Conservation (phyloP, 2,329 filamentous ascomycete genomes). For the Exophiala lecanii-corni region DNA sequence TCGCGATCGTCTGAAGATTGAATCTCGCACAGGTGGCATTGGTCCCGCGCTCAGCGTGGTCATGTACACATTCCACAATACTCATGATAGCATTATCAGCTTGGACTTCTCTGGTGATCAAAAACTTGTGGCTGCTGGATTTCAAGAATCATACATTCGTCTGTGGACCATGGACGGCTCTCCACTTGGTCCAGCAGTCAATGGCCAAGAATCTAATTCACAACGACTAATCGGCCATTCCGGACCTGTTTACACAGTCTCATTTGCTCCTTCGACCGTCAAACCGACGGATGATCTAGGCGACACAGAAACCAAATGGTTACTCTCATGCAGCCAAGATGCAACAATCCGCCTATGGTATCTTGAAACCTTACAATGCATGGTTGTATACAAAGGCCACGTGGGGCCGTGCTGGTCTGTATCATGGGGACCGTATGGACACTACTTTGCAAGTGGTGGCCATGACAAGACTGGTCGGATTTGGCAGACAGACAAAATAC, state of each 20-base stretch:
- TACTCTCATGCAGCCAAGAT: slow-evolving; percentile 84
- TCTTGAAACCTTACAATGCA: slow-evolving; percentile 82
- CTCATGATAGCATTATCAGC: slow-evolving; percentile 84
- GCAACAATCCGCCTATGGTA: slow-evolving; percentile 90
- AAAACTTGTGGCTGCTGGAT: slow-evolving; percentile 79
- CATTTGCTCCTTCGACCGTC: slow-evolving; percentile 71
- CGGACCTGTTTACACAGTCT: slow-evolving; percentile 80
- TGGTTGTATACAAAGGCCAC: slow-evolving; percentile 92
- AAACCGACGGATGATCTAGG: slow-evolving; percentile 44
- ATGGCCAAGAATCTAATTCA: slow-evolving; percentile 65
- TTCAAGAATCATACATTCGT: slow-evolving; percentile 90
- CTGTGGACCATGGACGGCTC: slow-evolving; percentile 89
- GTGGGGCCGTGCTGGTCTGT: slow-evolving; percentile 85
- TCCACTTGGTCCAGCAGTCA: slow-evolving; percentile 64
- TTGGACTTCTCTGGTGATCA: slow-evolving; percentile 94
- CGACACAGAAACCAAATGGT: slow-evolving; percentile 61
- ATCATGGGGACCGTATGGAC: slow-evolving; percentile 84
- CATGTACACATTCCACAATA: slow-evolving; percentile 99
- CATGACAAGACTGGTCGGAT: slow-evolving; percentile 87
- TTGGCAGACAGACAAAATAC: slow-evolving; percentile 90
- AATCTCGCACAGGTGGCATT: slow-evolving; percentile 75
- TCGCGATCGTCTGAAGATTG: slow-evolving; percentile 84
- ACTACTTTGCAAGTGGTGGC: slow-evolving; percentile 86
- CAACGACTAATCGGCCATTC: slow-evolving; percentile 79
- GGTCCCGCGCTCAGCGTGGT: slow-evolving; percentile 81